These are phyloP conservation scores for Lanzia echinophila DNA, from an alignment of 2,329 filamentous ascomycete species.

Conservation along the genomic window DNA sequence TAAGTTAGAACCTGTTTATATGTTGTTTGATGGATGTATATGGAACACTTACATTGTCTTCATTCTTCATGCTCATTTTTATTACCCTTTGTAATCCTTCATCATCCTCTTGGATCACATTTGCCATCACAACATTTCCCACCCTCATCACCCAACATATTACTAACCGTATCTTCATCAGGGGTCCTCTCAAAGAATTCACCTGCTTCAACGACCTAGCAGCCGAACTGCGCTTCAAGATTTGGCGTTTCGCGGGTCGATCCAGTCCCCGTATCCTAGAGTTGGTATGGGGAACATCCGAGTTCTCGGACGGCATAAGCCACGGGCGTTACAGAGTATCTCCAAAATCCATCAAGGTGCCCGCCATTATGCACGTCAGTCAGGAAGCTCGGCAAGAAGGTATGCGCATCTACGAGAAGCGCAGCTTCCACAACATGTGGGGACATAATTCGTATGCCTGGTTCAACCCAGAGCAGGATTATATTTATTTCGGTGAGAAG, in stretches of 20 bases:
- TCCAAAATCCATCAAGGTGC: background rate
- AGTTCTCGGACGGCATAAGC: too few species aligned
- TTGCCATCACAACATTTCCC: too few species aligned
- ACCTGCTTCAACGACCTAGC: background rate
- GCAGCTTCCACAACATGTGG: background rate
- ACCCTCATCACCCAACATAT: too few species aligned
- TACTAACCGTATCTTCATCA: too few species aligned
- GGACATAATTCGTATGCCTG: background rate
- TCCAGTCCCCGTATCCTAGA: background rate
- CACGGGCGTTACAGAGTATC: background rate
- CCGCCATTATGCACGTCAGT: background rate
- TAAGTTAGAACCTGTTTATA: too few species aligned
- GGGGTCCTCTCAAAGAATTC: background rate
- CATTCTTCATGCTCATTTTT: too few species aligned
- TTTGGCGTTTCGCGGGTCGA: background rate
- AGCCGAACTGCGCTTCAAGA: background rate
- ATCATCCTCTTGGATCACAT: too few species aligned
- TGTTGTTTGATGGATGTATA: too few species aligned
- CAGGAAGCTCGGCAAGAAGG: background rate
- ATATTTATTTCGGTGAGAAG: background rate
- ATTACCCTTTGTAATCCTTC: too few species aligned
- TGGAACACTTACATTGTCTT: too few species aligned
- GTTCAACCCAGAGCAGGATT: background rate
- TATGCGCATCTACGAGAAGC: background rate
- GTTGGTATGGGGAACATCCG: background rate